phyloP scores from a whole-genome alignment of 202 grass and related monocot genomes.

The Eragrostis tef region DNA sequence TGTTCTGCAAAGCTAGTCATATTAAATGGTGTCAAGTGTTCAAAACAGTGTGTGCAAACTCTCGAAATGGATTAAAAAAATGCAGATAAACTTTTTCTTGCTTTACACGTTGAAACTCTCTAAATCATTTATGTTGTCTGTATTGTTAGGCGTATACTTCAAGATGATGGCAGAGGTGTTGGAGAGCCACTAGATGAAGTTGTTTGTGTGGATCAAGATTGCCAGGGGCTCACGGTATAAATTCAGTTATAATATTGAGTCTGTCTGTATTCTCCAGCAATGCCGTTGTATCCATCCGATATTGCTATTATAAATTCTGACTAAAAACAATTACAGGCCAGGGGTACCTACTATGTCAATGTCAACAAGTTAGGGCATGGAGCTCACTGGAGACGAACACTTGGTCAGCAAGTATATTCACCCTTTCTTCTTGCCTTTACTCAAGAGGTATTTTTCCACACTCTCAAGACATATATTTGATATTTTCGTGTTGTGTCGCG shows the following conservation, averaged over 20 bases:
- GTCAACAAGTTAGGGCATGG: slow-evolving; percentile 71
- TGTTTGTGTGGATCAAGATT: slow-evolving; percentile 61
- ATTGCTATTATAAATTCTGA: background rate
- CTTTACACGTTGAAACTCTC: slow-evolving; percentile 9
- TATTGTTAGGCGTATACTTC: slow-evolving; percentile 62
- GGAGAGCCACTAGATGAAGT: slow-evolving; percentile 71
- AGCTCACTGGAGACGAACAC: slow-evolving; percentile 76
- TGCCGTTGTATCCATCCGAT: background rate
- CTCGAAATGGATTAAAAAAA: background rate
- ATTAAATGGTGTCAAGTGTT: background rate
- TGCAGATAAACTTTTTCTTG: background rate
- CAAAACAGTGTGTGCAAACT: background rate
- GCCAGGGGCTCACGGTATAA: slow-evolving; percentile 74
- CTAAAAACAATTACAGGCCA: slow-evolving; percentile 47
- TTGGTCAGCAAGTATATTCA: slow-evolving; percentile 82
- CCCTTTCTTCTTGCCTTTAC: slow-evolving; percentile 84
- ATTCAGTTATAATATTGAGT: slow-evolving; percentile 21
- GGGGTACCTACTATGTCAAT: slow-evolving; percentile 78
- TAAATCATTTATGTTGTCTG: slow-evolving; percentile 28
- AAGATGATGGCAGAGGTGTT: slow-evolving; percentile 74
- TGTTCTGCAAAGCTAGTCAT: too few species aligned
- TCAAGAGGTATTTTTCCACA: slow-evolving; percentile 59
- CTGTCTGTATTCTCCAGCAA: background rate
- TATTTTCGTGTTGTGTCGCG: background rate
- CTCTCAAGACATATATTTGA: background rate